A percentile compares a stretch with the other conserved stretches of the same genome.
Evolutionary conservation across 2,329 filamentous ascomycete genomes (phyloP).

Genomic region (Ophiostoma australiae): DNA sequence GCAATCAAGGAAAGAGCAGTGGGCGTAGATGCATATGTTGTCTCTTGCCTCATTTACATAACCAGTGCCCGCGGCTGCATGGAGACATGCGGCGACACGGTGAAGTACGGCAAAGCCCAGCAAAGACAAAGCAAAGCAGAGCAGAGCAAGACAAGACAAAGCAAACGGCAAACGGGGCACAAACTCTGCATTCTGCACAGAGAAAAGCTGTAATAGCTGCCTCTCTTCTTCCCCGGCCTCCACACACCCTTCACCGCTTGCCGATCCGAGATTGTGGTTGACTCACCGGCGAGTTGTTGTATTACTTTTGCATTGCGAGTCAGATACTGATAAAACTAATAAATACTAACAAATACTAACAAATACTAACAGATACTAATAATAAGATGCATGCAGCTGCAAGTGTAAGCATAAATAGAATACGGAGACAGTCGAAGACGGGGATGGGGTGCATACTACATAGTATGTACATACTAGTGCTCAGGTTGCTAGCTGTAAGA

Average conservation of each 20-base stretch:
- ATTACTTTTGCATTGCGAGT: neutral
- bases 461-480: no score
- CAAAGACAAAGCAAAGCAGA: no score
- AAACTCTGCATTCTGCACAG: neutral
- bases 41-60: no score
- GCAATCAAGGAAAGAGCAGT: neutral
- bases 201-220: neutral
- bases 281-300: slow-evolving; percentile 21
- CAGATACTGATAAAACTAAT: no score
- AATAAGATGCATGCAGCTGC: neutral
- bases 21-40: neutral
- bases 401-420: slow-evolving; percentile 5
- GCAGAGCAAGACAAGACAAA: no score
- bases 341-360: no score
- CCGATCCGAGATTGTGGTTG: slow-evolving; percentile 20
- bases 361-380: no score
- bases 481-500: neutral
- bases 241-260: slow-evolving; percentile 12
- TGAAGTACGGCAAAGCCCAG: neutral
- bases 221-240: neutral
- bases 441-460: neutral
- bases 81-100: neutral
- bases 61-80: neutral
- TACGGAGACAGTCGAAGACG: neutral
- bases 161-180: neutral